Percentiles rank a stretch among this genome's conserved stretches.
Evolutionary conservation across 768 basidiomycete species (phyloP).

Genomic region (Mycena venus): DNA sequence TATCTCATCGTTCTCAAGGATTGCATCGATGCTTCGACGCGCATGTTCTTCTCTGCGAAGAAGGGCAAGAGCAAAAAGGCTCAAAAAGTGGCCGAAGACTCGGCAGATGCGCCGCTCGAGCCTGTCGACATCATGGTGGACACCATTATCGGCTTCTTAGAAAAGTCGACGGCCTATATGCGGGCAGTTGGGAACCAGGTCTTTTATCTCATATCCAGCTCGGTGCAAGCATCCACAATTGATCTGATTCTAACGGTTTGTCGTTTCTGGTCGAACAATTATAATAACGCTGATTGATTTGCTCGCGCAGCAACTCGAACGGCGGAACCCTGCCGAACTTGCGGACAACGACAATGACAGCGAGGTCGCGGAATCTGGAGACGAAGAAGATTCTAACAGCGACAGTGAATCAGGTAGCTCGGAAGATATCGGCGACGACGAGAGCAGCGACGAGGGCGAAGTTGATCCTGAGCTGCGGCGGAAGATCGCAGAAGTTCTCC

Average conservation of each 20-base stretch:
- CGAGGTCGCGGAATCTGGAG: slow-evolving; percentile 54
- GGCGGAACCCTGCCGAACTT: slow-evolving; percentile 71
- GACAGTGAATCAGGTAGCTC: slow-evolving; percentile 46
- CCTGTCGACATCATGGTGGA: slow-evolving; percentile 91
- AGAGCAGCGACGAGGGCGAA: slow-evolving; percentile 61
- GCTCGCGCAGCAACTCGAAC: slow-evolving; percentile 82
- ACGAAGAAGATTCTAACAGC: slow-evolving; percentile 49
- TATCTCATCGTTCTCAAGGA: slow-evolving; percentile 53
- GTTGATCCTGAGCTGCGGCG: slow-evolving; percentile 73
- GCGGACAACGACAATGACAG: slow-evolving; percentile 57
- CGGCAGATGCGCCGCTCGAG: slow-evolving; percentile 58
- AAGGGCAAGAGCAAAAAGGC: slow-evolving; percentile 55
- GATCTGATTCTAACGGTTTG: slow-evolving; percentile 87
- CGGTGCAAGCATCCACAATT: slow-evolving; percentile 77
- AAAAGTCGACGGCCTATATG: slow-evolving; percentile 85
- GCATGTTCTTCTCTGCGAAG: slow-evolving; percentile 59
- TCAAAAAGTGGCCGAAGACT: slow-evolving; percentile 51
- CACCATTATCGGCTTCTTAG: slow-evolving; percentile 90
- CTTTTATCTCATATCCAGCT: slow-evolving; percentile 79
- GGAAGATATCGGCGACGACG: slow-evolving; percentile 53
- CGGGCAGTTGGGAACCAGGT: slow-evolving; percentile 85
- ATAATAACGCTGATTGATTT: background rate
- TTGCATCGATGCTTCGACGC: slow-evolving; percentile 69
- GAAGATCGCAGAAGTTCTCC: slow-evolving; percentile 75
- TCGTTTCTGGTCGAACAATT: slow-evolving; percentile 20